These are phyloP conservation scores for Cystoisospora suis DNA, from an alignment of 169 alveolate species.

Conservation along the genomic window DNA sequence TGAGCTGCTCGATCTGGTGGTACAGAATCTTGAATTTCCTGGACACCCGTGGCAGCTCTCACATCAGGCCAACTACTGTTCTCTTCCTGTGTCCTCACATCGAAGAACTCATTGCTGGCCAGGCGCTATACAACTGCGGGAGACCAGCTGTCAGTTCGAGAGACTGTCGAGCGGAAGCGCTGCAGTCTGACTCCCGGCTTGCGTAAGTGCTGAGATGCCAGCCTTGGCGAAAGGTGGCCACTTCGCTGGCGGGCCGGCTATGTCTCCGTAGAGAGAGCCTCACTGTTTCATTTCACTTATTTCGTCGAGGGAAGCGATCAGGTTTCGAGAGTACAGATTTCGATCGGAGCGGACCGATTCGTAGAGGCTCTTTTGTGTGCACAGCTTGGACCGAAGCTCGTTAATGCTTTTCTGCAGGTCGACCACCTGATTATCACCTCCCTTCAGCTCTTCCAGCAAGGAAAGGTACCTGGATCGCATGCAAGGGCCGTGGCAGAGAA, in stretches of 20 bases:
- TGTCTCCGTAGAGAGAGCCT: too few relatives aligned
- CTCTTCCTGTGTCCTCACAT: too few relatives aligned
- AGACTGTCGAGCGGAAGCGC: too few relatives aligned
- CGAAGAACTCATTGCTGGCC: too few relatives aligned
- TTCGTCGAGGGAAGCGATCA: slow-evolving; percentile 90
- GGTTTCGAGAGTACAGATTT: slow-evolving; percentile 88
- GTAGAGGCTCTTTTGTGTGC: slow-evolving; percentile 82
- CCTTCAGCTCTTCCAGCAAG: slow-evolving; percentile 85
- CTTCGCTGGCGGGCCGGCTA: too few relatives aligned
- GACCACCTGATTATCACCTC: slow-evolving; percentile 81
- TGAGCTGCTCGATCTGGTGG: slow-evolving; percentile 88
- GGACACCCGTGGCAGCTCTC: too few relatives aligned
- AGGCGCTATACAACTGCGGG: too few relatives aligned
- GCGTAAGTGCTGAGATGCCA: too few relatives aligned
- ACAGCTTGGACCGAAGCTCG: slow-evolving; percentile 83
- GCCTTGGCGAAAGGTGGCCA: too few relatives aligned
- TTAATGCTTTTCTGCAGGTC: slow-evolving; percentile 85
- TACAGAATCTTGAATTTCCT: slow-evolving; percentile 87
- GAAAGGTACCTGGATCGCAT: slow-evolving; percentile 73
- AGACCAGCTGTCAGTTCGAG: too few relatives aligned
- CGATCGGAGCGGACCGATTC: slow-evolving; percentile 93
- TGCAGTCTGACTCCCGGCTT: too few relatives aligned
- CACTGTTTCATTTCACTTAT: slow-evolving; percentile 87
- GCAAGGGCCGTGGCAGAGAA: not conserved
- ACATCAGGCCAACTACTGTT: too few relatives aligned